A percentile compares a stretch with the other conserved stretches of the same genome.
phyloP scores from a whole-genome alignment of 139 green algal genomes.

The Ettlia oleoabundans region DNA sequence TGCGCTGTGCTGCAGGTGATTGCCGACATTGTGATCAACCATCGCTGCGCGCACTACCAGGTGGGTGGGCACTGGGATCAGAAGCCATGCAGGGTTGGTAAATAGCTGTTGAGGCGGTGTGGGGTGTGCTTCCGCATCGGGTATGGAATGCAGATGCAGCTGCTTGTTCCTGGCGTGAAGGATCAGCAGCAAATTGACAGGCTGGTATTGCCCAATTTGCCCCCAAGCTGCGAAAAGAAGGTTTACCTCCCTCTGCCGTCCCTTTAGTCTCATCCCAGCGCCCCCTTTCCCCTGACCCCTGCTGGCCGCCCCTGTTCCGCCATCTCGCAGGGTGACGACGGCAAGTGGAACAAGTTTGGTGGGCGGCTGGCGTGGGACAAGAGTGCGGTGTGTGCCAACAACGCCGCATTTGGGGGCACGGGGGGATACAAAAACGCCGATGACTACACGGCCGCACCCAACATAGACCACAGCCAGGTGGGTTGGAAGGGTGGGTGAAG shows the following conservation, averaged over 20 bases:
- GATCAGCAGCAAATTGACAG: too few species aligned
- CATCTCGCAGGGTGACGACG: conserved; percentile 68
- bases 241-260: background rate
- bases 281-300: background rate
- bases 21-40: conserved; percentile 97
- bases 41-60: conserved; percentile 81
- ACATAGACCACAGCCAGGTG: conserved; percentile 91
- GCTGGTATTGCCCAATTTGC: too few species aligned
- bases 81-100: background rate
- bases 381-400: conserved; percentile 84
- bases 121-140: too few species aligned
- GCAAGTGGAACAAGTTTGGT: conserved; percentile 91
- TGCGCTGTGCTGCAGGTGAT: too few species aligned
- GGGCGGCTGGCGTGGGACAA: conserved; percentile 92
- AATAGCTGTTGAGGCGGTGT: background rate
- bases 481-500: background rate
- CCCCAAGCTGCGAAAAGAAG: too few species aligned
- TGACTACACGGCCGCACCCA: conserved; percentile 91
- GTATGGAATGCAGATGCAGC: too few species aligned
- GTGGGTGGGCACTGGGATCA: background rate
- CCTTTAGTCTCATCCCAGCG: background rate
- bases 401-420: conserved; percentile 83
- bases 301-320: background rate
- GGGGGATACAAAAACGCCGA: conserved; percentile 83
- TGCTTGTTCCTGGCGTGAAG: too few species aligned